A percentile compares a stretch with the other conserved stretches of the same genome.
These are phyloP conservation scores for Leccinum pachyderme DNA, from an alignment of 1,284 basidiomycete species.

Conservation along the genomic window DNA sequence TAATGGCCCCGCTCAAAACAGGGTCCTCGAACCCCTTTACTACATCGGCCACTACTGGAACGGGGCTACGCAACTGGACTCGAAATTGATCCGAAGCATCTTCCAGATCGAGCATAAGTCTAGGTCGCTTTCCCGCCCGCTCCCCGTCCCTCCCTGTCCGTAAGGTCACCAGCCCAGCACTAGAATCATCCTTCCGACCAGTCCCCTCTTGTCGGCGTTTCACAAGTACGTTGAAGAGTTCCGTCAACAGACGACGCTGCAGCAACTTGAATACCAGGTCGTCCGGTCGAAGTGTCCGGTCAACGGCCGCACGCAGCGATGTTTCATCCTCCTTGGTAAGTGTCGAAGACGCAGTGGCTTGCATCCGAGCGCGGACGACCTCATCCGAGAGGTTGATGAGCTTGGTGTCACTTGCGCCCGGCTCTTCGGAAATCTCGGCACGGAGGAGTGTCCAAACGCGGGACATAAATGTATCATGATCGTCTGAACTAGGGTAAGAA, in stretches of 20 bases:
- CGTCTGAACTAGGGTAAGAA: background rate
- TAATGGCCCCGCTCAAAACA: slow-evolving; percentile 35
- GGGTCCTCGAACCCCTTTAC: slow-evolving; percentile 48
- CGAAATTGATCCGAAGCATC: background rate
- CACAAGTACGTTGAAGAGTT: slow-evolving; percentile 39
- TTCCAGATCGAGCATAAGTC: slow-evolving; percentile 23
- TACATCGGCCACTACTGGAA: background rate
- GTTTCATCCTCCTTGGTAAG: slow-evolving; percentile 42
- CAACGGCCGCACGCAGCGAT: slow-evolving; percentile 54
- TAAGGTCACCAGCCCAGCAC: slow-evolving; percentile 39
- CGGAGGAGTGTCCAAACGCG: slow-evolving; percentile 66
- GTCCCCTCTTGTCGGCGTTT: slow-evolving; percentile 13
- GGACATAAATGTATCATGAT: slow-evolving; percentile 41
- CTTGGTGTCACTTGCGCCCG: slow-evolving; percentile 44
- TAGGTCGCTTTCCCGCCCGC: slow-evolving; percentile 26
- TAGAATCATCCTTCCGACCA: background rate
- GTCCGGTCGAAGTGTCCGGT: slow-evolving; percentile 53
- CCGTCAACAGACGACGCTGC: slow-evolving; percentile 51
- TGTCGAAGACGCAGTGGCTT: slow-evolving; percentile 6
- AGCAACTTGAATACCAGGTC: slow-evolving; percentile 68
- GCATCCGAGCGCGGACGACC: slow-evolving; percentile 49
- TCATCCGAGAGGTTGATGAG: slow-evolving; percentile 70
- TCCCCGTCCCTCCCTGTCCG: slow-evolving; percentile 42
- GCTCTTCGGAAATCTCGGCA: slow-evolving; percentile 51
- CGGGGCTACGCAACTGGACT: background rate